Conservation (phyloP, 139 green algal species). For the Medakamo hakoo region DNA sequence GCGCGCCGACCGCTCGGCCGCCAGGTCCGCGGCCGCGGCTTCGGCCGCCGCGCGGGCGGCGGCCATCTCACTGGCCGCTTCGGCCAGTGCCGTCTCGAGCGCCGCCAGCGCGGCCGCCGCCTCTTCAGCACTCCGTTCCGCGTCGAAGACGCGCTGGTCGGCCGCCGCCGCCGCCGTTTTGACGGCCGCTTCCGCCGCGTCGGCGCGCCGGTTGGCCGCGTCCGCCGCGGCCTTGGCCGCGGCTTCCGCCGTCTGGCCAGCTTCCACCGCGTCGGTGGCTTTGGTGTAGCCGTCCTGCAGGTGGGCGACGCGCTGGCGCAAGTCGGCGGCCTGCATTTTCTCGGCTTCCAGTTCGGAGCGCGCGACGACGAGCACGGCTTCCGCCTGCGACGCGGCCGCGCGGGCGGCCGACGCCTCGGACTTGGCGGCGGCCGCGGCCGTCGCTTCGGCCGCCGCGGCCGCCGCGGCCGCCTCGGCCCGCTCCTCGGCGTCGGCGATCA, state of each 20-base stretch:
- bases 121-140: background rate
- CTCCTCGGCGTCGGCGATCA: background rate
- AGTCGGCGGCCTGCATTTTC: background rate
- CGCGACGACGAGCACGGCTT: background rate
- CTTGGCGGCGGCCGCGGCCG: background rate
- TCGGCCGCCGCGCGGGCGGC: background rate
- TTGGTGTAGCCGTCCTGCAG: background rate
- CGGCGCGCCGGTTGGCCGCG: background rate
- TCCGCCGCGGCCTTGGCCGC: too few species aligned
- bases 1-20: background rate
- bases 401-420: too few species aligned
- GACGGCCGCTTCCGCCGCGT: too few species aligned
- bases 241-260: background rate
- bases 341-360: background rate
- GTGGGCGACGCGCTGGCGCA: background rate
- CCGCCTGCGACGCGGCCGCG: too few species aligned
- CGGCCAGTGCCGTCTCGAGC: background rate
- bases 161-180: too few species aligned
- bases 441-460: background rate
- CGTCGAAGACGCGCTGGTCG: background rate
- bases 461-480: background rate
- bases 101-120: background rate
- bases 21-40: background rate
- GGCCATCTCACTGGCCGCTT: background rate
- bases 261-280: background rate